These are phyloP conservation scores for Fragaria vesca DNA, from an alignment of 306 rosid genomes.

Conservation along the genomic window DNA sequence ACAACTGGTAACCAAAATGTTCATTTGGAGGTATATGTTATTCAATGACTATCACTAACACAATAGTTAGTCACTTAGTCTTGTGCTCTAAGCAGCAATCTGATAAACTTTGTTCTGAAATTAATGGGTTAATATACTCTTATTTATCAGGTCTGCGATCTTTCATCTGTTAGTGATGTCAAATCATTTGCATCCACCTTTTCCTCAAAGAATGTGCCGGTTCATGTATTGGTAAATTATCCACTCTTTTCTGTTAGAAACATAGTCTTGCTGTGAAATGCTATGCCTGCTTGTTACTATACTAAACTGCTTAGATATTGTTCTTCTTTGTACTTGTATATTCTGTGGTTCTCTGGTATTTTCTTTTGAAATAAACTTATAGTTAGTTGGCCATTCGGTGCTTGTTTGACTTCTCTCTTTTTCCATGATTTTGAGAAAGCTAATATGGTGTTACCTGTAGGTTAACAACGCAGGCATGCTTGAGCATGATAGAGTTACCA, in stretches of 20 bases:
- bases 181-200: constrained; percentile 67
- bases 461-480: constrained; percentile 88
- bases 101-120: constrained; percentile 17
- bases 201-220: constrained; percentile 59
- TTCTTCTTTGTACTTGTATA: neutral
- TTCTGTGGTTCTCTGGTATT: neutral
- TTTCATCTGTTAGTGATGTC: constrained; percentile 70
- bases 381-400: neutral
- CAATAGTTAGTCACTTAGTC: neutral
- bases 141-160: constrained; percentile 76
- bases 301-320: neutral
- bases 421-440: constrained; percentile 6
- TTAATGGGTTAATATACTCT: constrained; percentile 22
- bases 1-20: constrained; percentile 73
- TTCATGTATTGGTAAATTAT: constrained; percentile 71
- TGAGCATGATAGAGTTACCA: constrained; percentile 63
- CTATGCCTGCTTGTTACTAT: neutral
- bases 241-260: neutral
- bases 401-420: neutral
- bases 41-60: neutral
- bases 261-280: constrained; percentile 5
- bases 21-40: constrained; percentile 62
- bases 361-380: neutral
- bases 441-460: constrained; percentile 41
- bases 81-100: neutral